Percentiles rank a stretch among this genome's conserved stretches.
Evolutionary conservation across 306 rosid species (phyloP).

Genomic region (Betula pendula): DNA sequence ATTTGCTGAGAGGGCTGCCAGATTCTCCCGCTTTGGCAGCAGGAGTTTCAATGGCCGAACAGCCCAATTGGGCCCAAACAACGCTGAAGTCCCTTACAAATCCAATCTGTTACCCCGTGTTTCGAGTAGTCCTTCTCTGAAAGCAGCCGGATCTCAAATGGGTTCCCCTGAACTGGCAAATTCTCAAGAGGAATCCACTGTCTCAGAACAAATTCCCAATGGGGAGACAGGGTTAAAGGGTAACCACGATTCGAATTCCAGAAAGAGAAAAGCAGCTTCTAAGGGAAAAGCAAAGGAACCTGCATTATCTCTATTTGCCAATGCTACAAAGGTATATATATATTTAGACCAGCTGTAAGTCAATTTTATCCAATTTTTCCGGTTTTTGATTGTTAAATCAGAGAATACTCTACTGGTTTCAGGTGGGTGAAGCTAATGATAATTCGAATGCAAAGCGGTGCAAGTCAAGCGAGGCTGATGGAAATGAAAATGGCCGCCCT

Average conservation of each 20-base stretch:
- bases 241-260: slow-evolving; percentile 46
- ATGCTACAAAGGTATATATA: slow-evolving; percentile 53
- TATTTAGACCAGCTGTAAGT: neutral
- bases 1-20: slow-evolving; percentile 88
- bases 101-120: slow-evolving; percentile 53
- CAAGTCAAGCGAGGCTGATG: slow-evolving; percentile 53
- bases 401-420: neutral
- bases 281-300: slow-evolving; percentile 65
- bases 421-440: slow-evolving; percentile 54
- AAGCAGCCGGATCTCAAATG: slow-evolving; percentile 63
- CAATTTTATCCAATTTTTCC: slow-evolving; percentile 8
- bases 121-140: slow-evolving; percentile 74
- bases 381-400: slow-evolving; percentile 16
- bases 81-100: slow-evolving; percentile 43
- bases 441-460: slow-evolving; percentile 51
- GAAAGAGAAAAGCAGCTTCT: slow-evolving; percentile 73
- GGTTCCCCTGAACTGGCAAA: slow-evolving; percentile 40
- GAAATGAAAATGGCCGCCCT: slow-evolving; percentile 31
- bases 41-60: slow-evolving; percentile 71
- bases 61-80: slow-evolving; percentile 38
- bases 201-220: slow-evolving; percentile 60
- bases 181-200: slow-evolving; percentile 71
- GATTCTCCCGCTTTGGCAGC: slow-evolving; percentile 90
- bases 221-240: slow-evolving; percentile 39
- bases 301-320: slow-evolving; percentile 21